These are phyloP conservation scores for Byssothecium circinans DNA, from an alignment of 2,329 filamentous ascomycete species.

Conservation along the genomic window DNA sequence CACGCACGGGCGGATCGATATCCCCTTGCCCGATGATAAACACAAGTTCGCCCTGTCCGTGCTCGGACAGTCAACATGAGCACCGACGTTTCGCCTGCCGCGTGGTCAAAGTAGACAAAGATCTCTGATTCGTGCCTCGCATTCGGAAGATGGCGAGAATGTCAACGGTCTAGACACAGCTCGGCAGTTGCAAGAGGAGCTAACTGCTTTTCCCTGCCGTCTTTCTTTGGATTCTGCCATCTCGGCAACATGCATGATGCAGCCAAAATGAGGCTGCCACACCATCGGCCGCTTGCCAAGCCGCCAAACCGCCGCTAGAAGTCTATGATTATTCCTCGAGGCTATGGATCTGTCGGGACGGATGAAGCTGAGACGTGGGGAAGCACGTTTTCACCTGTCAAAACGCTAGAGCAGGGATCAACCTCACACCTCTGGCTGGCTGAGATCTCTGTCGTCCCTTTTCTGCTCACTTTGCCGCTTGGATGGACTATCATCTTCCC, in stretches of 20 bases:
- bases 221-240: slow-evolving; percentile 16
- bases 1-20: slow-evolving; percentile 24
- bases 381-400: slow-evolving; percentile 30
- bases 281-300: slow-evolving; percentile 10
- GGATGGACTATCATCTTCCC: slow-evolving; percentile 4
- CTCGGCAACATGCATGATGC: slow-evolving; percentile 12
- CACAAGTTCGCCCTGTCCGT: slow-evolving; percentile 10
- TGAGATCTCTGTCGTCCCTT: neutral
- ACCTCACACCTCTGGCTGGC: slow-evolving; percentile 1
- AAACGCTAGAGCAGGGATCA: slow-evolving; percentile 17
- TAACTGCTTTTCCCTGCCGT: slow-evolving; percentile 10
- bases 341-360: slow-evolving; percentile 12
- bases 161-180: slow-evolving; percentile 22
- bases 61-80: too few species aligned
- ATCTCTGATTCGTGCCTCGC: neutral
- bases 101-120: neutral
- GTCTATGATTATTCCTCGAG: slow-evolving; percentile 14
- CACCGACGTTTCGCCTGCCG: too few species aligned
- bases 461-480: neutral
- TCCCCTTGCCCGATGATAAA: slow-evolving; percentile 17
- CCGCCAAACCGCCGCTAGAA: slow-evolving; percentile 23
- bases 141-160: slow-evolving; percentile 1
- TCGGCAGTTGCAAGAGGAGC: slow-evolving; percentile 24
- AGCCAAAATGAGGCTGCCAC: neutral
- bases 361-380: slow-evolving; percentile 34